Evolutionary conservation across 73 alveolate species (phyloP), one percentile per base, ranked within the genome.

Genomic region (Halteria grandinella): DNA sequence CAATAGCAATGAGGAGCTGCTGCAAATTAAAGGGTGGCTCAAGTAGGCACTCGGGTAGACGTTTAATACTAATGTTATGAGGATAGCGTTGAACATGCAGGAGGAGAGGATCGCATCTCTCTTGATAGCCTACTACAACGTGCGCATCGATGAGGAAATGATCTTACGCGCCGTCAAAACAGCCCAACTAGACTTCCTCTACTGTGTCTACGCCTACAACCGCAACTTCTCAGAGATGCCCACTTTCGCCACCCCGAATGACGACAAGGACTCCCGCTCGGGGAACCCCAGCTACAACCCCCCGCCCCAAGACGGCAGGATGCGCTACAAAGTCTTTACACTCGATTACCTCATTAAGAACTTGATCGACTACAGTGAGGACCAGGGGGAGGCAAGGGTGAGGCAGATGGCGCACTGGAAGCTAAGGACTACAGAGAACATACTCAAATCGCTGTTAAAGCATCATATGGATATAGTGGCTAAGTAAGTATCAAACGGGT

Each of bases 101-200:
- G 87, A 83, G 39, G 92, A 83, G 25, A 58, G 55, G 44, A 83
- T 83, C 21, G 83, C 87, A 1, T 15, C 83, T 10, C 54, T 74
- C 0, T 34, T 83, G 17, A 64, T 52, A n/a, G 69, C 60, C 43
- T 25, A 40, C 21, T 69, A 83, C 66, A 21, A 43, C 1, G 48
- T 48, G 8, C 49, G 27, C 36, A 41, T 83, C 14, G 92, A 74
- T 32, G 84, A 74, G 29, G 83, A 55, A 24, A 73, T 73, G 87
- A 31, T 83, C 5, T 39, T 40, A 20, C 72, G 87, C 29, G 92
- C 92, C 0, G 55, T 83, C 12, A 36, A 48, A 11, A 73, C 87
- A 0, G 62, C 49, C 10, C 31, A 66, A 52, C 41, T 73, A 39
- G 75, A 83, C 32, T 83, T 71, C 66, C 21, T 83, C n/a, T 41